These are phyloP conservation scores for Tolypocladium inflatum DNA, from an alignment of 2,329 filamentous ascomycete genomes.

Conservation along the genomic window DNA sequence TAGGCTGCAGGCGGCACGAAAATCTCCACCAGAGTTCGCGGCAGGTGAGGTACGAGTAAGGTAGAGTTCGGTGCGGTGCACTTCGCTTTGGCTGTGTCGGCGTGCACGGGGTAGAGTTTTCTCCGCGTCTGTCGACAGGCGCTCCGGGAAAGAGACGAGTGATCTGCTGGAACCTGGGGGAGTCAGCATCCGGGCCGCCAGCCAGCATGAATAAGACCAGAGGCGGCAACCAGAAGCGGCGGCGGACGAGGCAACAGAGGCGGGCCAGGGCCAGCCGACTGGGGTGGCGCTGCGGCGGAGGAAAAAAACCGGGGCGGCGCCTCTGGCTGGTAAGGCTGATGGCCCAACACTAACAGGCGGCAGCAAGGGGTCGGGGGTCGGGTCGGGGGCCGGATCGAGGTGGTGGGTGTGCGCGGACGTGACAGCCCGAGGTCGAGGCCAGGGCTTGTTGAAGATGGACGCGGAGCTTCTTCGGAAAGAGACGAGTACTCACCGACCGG, in stretches of 20 bases:
- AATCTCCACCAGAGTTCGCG: neutral
- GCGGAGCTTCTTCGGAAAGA: neutral
- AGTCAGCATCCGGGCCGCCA: neutral
- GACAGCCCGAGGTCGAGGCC: neutral
- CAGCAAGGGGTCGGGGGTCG: neutral
- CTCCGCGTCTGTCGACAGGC: neutral
- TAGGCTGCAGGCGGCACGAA: neutral
- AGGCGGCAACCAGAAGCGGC: neutral
- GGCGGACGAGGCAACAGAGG: neutral
- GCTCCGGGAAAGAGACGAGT: neutral
- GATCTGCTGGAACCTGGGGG: neutral
- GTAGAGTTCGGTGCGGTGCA: neutral
- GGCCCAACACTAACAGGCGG: neutral
- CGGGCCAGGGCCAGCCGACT: neutral
- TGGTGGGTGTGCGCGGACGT: neutral
- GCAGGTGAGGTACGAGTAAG: neutral
- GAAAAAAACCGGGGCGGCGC: neutral
- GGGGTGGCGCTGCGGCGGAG: neutral
- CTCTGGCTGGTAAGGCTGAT: slow-evolving; percentile 1
- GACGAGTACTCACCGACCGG: neutral
- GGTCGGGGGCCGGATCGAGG: neutral
- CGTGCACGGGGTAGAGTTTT: neutral
- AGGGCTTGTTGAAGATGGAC: neutral
- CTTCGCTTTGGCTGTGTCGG: neutral
- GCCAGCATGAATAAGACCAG: neutral